A percentile compares a stretch with the other conserved stretches of the same genome.
These are phyloP conservation scores for Aspergillus sp. DNA, from an alignment of 2,329 filamentous ascomycete genomes.

Conservation along the genomic window DNA sequence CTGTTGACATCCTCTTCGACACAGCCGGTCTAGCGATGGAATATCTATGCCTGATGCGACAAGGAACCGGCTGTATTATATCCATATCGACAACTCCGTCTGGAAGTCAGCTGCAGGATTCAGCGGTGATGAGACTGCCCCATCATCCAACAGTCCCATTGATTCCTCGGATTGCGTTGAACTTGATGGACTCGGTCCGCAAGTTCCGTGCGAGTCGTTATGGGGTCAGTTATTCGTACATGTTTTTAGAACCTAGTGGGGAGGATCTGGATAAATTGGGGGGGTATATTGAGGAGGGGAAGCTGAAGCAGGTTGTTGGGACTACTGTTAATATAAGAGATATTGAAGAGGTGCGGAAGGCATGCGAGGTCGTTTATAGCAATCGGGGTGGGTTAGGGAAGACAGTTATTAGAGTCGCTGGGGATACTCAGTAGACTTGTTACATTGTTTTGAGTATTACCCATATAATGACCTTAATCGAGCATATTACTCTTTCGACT, in stretches of 20 bases:
- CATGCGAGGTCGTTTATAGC: conserved; percentile 41
- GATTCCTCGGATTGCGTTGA: conserved; percentile 24
- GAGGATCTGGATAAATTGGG: conserved; percentile 46
- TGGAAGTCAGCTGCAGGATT: conserved; percentile 35
- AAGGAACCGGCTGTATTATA: conserved; percentile 31
- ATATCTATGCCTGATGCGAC: conserved; percentile 46
- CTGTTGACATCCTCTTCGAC: conserved; percentile 50
- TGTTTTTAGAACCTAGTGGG: conserved; percentile 44
- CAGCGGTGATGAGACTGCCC: conserved; percentile 24
- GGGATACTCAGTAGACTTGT: too few species aligned
- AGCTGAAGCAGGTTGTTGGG: conserved; percentile 46
- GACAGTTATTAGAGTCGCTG: conserved; percentile 32
- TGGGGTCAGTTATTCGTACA: conserved; percentile 44
- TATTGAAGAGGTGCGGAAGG: conserved; percentile 44
- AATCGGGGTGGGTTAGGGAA: conserved; percentile 49
- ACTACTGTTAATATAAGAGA: conserved; percentile 46
- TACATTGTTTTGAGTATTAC: too few species aligned
- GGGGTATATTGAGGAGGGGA: conserved; percentile 43
- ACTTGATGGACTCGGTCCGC: conserved; percentile 29
- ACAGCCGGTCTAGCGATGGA: conserved; percentile 46
- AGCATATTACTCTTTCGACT: too few species aligned
- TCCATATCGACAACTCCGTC: conserved; percentile 40
- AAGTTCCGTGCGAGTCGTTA: conserved; percentile 37
- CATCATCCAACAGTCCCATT: neutral
- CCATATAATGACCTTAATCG: too few species aligned